Evolutionary conservation across 495 filamentous ascomycete genomes (phyloP), one percentile per base, ranked within the genome.

Genomic region (Aspergillus olivimuriae): DNA sequence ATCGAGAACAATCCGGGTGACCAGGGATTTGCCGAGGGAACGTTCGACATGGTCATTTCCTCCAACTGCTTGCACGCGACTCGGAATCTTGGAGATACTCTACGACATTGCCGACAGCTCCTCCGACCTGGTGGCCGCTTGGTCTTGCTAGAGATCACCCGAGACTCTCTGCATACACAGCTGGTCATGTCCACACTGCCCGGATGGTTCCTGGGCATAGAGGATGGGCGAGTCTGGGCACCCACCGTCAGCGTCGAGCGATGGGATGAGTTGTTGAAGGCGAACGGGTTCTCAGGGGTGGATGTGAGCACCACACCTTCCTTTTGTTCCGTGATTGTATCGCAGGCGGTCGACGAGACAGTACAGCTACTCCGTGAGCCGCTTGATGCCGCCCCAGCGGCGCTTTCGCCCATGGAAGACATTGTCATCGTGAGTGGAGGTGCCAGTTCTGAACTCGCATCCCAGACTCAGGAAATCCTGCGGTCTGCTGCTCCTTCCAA

Each of bases 31-130:
- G 59, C 57, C 1, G 58, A 54, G 11, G 60, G 53, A 0, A 54
- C 47, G 0, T 81, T 71, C 23, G 76, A 80, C 36, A 33, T 77
- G 18, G 61, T 79, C 9, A 52, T 81, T n/a, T 69, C 75, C 1
- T 70, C 60, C 31, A 66, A 76, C 39, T 71, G 73, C 3, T 48
- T 81, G 2, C 78, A 80, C 37, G 70, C 76, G 1, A 78, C 76
- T 1, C 55, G 60, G 19, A 61, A 61, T 7, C 63, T 76, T 41
- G 47, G 55, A 21, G 53, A 61, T 9, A 77, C 74, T 2, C 70
- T 80, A 65, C 41, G 51, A 7, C 69, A 75, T 31, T 57, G 65
- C 2, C 59, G 64, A 0, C 46, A 41, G 1, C 40, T 73, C 14
- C 44, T 75, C 23, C 68, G 62, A 44, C 49, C 49, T 0, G 44